Evolutionary conservation across 208 protist genomes (phyloP).

Genomic region (Porcisia hertigi): DNA sequence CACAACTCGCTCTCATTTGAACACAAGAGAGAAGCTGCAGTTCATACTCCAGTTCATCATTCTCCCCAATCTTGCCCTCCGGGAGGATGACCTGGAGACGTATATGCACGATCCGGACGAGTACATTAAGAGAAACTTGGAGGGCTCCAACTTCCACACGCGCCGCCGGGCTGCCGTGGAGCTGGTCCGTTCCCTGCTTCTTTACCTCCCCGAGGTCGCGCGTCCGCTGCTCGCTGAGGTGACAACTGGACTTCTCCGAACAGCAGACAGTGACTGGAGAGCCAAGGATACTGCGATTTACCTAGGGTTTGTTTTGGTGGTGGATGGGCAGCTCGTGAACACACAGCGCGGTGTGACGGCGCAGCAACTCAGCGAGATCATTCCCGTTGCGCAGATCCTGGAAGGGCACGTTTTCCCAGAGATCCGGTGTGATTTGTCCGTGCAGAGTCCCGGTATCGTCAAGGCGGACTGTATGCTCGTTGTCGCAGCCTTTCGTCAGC

Average conservation of each 20-base stretch:
- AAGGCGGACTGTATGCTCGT: conserved; percentile 96
- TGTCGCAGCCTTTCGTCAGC: conserved; percentile 93
- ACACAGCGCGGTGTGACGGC: conserved; percentile 51
- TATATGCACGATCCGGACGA: conserved; percentile 94
- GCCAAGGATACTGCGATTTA: conserved; percentile 97
- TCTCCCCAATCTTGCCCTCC: conserved; percentile 93
- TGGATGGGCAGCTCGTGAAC: conserved; percentile 72
- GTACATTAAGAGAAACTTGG: conserved; percentile 97
- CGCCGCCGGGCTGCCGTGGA: conserved; percentile 91
- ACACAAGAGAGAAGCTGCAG: conserved; percentile 60
- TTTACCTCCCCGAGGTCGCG: conserved; percentile 62
- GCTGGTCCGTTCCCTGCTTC: conserved; percentile 89
- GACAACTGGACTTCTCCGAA: conserved; percentile 57
- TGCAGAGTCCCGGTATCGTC: conserved; percentile 79
- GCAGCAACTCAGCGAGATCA: conserved; percentile 64
- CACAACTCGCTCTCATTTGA: conserved; percentile 81
- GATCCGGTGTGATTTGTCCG: conserved; percentile 50
- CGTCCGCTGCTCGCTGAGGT: conserved; percentile 63
- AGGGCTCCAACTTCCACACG: conserved; percentile 95
- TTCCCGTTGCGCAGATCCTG: conserved; percentile 93
- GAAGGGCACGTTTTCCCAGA: conserved; percentile 86
- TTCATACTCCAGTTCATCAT: conserved; percentile 93
- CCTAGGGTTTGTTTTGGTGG: conserved; percentile 90
- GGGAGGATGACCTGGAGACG: conserved; percentile 91
- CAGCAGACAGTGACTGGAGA: conserved; percentile 82